Base-by-base conservation (phyloP, 192 early-diverging fungal genomes). In the Gonapodya prolifera region DNA sequence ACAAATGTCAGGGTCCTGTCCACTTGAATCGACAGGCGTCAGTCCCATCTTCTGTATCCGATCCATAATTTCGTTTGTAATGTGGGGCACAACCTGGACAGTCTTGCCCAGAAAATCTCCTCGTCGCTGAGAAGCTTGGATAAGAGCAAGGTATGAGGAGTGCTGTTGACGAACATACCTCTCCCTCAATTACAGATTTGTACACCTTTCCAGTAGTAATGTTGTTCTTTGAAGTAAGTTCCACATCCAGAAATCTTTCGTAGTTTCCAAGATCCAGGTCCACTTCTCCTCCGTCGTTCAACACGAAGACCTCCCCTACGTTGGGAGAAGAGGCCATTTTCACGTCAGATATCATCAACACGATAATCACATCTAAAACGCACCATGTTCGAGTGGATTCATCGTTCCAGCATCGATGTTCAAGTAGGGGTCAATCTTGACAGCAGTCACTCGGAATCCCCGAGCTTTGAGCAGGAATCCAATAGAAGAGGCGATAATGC, bases 171-270 rank as follows among this genome's bases (percentile, higher is more conserved):
- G 30, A 70, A 32, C 69, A 32, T 73, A 86, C 82, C 84, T 93
- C 97, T 77, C 91, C 90, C 82, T 98, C 94, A 81, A 99, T 99
- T 36, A 99, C 96, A 80, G 90, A 86, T 77, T 90, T 89, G 89
- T 98, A 99, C 80, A 99, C 95, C 84, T 99, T 99, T 80, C 97
- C 97, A 34, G 97, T 96, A 32, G 97, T 99, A 81, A 99, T 99
- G 84, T 98, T 99, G 91, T 99, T 99, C 83, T 94, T 93, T 75
- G 94, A 89, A 34, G 94, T 93, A 82, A 99, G 86, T 1, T 91
- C 92, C 13, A 98, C 89, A 83, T 96, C 94, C 77, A 99, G 85
- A 85, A 96, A 99, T 35, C 97, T 92, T 88, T 99, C 97, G 84
- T 99, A 99, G 87, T 99, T 99, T 74, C 97, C 97, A 31, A 99